Evolutionary conservation across 768 basidiomycete genomes (phyloP), one percentile per base, ranked within the genome.

Genomic region (Russula vinacea): DNA sequence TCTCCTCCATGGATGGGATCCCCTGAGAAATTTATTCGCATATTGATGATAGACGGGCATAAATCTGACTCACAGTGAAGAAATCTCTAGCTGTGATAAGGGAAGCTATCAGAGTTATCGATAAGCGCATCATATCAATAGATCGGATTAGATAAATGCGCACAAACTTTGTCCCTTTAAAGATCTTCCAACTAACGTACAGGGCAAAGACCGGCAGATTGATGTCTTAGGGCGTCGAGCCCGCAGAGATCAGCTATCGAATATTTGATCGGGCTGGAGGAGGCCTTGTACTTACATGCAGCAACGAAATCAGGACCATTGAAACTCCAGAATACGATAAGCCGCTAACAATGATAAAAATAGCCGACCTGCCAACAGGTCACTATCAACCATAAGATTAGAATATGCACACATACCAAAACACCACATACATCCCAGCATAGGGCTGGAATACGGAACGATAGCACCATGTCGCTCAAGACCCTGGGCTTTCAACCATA

Each of bases 391-490:
- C 26, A 24, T 29, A 14, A 32, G 8, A 22, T 19, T 42, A 42
- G 11, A 14, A 55, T 4, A 40, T 24, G 19, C 2, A 6, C 26
- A 60, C 65, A 56, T 51, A 68, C 67, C 67, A 66, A 55, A 67
- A 67, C 19, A 68, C 40, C 29, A 62, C 65, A 58, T 66, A 68
- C 61, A 67, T 62, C 7, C 65, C 67, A 40, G 60, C 67, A 35
- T 67, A 68, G 2, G 67, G 67, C 58, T 68, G 67, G 44, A 68
- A 56, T 44, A 62, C 32, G 33, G 67, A 68, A 13, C 67, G 61
- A 13, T 68, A 68, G 29, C 35, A 5, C 40, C 44, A 40, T 57
- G n/a, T 39, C 42, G 47, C 14, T 53, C 55, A 22, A 17, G 39
- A 24, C 62, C 51, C 56, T 63, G 67, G 9, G 42, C 55, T 45